These are phyloP conservation scores for Plectosphaerella sp. DNA, from an alignment of 2,329 filamentous ascomycete species.

Conservation along the genomic window DNA sequence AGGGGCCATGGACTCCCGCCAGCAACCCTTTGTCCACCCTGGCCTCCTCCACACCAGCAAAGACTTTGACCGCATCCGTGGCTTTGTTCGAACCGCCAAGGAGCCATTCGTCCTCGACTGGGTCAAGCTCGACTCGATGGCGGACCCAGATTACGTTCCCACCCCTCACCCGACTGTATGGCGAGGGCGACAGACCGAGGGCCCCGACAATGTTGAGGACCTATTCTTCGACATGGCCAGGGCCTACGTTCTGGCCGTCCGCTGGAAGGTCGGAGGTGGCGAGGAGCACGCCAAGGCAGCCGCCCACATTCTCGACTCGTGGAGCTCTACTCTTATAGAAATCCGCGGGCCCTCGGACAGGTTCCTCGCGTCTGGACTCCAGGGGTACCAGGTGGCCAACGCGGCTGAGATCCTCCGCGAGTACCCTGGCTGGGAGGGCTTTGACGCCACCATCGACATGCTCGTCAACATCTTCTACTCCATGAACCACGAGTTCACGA, in stretches of 20 bases:
- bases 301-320: constrained; percentile 24
- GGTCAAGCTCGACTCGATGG: constrained; percentile 25
- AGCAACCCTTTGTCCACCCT: background rate
- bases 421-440: constrained; percentile 24
- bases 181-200: constrained; percentile 19
- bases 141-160: constrained; percentile 22
- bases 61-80: constrained; percentile 34
- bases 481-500: constrained; percentile 30
- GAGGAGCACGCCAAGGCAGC: constrained; percentile 16
- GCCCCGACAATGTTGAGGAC: constrained; percentile 26
- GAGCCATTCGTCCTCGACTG: constrained; percentile 26
- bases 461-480: constrained; percentile 28
- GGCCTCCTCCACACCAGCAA: constrained; percentile 25
- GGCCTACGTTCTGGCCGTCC: constrained; percentile 22
- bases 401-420: constrained; percentile 35
- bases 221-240: constrained; percentile 35
- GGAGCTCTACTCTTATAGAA: constrained; percentile 23
- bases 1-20: background rate
- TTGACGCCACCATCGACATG: constrained; percentile 21
- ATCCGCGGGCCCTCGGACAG: constrained; percentile 25
- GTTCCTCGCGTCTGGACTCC: constrained; percentile 28
- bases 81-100: constrained; percentile 23
- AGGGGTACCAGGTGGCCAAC: constrained; percentile 40
- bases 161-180: constrained; percentile 24
- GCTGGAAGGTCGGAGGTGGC: background rate